Evolutionary conservation across 2,329 filamentous ascomycete genomes (phyloP).

Genomic region (Hymenoscyphus repandus): DNA sequence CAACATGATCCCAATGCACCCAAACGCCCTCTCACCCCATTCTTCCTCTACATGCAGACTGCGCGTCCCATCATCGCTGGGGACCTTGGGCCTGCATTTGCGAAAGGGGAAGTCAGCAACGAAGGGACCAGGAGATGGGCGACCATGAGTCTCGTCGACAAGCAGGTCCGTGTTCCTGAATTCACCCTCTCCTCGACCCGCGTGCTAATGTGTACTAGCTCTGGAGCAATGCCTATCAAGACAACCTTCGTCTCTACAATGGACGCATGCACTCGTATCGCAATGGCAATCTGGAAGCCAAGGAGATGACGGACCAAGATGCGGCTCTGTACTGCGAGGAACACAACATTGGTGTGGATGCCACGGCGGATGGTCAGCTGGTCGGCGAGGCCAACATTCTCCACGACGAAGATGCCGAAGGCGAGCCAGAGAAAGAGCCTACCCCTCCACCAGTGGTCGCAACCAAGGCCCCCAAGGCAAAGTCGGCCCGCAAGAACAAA

Average conservation of each 20-base stretch:
- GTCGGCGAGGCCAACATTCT: conserved; percentile 47
- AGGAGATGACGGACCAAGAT: conserved; percentile 57
- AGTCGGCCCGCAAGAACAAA: conserved; percentile 35
- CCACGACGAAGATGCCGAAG: conserved; percentile 30
- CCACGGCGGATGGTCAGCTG: conserved; percentile 29
- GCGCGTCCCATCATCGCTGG: conserved; percentile 76
- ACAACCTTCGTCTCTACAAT: conserved; percentile 62
- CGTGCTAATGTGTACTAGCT: conserved; percentile 22
- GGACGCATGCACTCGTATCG: conserved; percentile 62
- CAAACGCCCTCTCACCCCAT: conserved; percentile 88
- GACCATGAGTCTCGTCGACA: conserved; percentile 68
- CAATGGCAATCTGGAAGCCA: conserved; percentile 51
- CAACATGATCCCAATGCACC: conserved; percentile 88
- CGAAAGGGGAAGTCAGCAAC: conserved; percentile 81
- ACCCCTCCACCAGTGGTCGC: conserved; percentile 31
- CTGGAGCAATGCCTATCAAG: conserved; percentile 64
- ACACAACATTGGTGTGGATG: conserved; percentile 48
- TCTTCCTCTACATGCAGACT: conserved; percentile 90
- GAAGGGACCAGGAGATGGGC: conserved; percentile 86
- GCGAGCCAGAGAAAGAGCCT: conserved; percentile 39
- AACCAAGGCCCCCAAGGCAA: conserved; percentile 52
- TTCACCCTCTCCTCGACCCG: background rate
- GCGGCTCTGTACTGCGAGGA: conserved; percentile 56
- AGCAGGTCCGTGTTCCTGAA: conserved; percentile 43
- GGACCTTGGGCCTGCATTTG: conserved; percentile 68